Evolutionary conservation across 768 basidiomycete species (phyloP), one percentile per base, ranked within the genome.

Genomic region (Russula ochroleuca): DNA sequence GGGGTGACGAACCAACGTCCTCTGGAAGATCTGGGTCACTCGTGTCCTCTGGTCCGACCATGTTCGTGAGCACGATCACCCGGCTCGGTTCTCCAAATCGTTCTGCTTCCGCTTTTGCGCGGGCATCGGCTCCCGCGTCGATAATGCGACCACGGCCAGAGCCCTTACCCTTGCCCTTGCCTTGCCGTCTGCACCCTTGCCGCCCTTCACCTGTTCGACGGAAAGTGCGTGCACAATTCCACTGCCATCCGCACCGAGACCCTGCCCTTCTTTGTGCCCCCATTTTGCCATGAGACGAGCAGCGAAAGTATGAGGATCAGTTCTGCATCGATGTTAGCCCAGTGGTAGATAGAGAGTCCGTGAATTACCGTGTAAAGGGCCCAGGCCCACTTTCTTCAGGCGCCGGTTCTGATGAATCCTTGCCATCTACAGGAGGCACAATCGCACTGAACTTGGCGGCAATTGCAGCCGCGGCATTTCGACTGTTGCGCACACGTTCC

Each of bases 221-320:
- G 86, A 82, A 5, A 98, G 81, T 6, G 95, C 93, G 62, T 95
- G 90, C 49, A 95, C 85, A 50, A 98, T 95, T 1, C 94, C 94
- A 2, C 82, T 81, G 9, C 86, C 90, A 63, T 90, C 85, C 0
- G 82, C 87, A 38, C 96, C 96, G 1, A 98, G 81, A 11, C 95
- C 95, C 75, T 94, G 87, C 1, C 96, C 96, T 72, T 92, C 92
- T 72, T 91, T 90, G 72, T 97, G 93, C 0, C 95, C 95, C 91
- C 90, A 95, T 76, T 94, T 97, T 3, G 90, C 91, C 94, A 97
- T 96, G 68, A 96, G 72, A 38, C 90, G 86, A 14, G 87, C 86
- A 37, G 92, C 92, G 69, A 95, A 93, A 14, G 82, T 83, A 60
- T 85, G 86, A 0, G 85, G 84, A 66, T 90, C 85, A 43, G 84